Evolutionary conservation across 495 filamentous ascomycete genomes (phyloP).

Genomic region (Hypomontagnella submonticulosa): DNA sequence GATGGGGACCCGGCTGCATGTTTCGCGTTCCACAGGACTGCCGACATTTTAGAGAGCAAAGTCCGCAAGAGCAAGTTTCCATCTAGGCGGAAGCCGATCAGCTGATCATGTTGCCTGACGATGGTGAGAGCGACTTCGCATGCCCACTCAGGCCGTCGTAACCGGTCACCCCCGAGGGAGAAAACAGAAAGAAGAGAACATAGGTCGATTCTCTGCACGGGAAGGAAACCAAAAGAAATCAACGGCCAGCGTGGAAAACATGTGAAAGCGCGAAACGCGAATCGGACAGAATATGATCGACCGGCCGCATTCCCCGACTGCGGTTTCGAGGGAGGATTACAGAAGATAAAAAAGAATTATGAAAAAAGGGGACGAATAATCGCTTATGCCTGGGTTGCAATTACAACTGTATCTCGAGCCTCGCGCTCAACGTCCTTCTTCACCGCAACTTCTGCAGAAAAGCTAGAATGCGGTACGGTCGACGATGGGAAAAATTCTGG

Average conservation of each 20-base stretch:
- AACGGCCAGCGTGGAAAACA: slow-evolving; percentile 37
- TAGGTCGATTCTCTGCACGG: slow-evolving; percentile 1
- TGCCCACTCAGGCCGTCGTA: slow-evolving; percentile 3
- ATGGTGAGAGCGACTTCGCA: slow-evolving; percentile 32
- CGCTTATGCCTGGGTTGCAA: slow-evolving; percentile 29
- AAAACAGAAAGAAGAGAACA: neutral
- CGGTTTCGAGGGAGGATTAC: slow-evolving; percentile 34
- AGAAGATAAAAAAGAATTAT: neutral
- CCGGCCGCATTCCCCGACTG: slow-evolving; percentile 34
- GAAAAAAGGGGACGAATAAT: neutral
- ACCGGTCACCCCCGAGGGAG: slow-evolving; percentile 27
- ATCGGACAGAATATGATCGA: slow-evolving; percentile 43
- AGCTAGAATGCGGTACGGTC: slow-evolving; percentile 24
- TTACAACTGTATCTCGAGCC: slow-evolving; percentile 37
- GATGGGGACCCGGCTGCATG: slow-evolving; percentile 29
- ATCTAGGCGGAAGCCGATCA: slow-evolving; percentile 42
- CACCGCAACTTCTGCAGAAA: slow-evolving; percentile 41
- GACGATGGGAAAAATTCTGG: slow-evolving; percentile 8
- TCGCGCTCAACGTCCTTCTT: slow-evolving; percentile 29
- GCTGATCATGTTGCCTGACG: slow-evolving; percentile 43
- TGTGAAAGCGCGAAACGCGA: slow-evolving; percentile 41
- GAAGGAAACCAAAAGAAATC: slow-evolving; percentile 29
- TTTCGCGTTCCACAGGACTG: slow-evolving; percentile 29
- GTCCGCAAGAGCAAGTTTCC: slow-evolving; percentile 18
- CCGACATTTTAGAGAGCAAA: slow-evolving; percentile 16